These are phyloP conservation scores for Linum usitatissimum DNA, from an alignment of 345 rosid genomes.

Conservation along the genomic window DNA sequence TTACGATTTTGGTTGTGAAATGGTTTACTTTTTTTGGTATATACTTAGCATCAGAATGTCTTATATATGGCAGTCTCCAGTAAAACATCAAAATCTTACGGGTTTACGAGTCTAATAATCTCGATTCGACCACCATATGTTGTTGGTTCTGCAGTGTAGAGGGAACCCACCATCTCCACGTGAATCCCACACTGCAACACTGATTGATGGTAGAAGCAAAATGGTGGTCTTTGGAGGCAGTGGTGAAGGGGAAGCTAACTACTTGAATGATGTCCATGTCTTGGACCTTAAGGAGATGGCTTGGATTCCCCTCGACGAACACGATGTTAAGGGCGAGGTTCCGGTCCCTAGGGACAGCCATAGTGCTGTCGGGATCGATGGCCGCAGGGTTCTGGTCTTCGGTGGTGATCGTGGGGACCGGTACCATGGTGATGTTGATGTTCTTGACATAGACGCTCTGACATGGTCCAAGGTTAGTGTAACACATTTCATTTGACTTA, in stretches of 20 bases:
- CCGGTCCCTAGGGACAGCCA: constrained; percentile 77
- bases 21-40: no score
- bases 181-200: constrained; percentile 66
- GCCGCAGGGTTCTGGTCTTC: constrained; percentile 40
- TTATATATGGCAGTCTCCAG: no score
- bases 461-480: constrained; percentile 52
- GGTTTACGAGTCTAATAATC: no score
- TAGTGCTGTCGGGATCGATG: constrained; percentile 37
- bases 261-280: constrained; percentile 58
- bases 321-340: constrained; percentile 34
- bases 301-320: constrained; percentile 43
- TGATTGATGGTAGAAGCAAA: constrained; percentile 28
- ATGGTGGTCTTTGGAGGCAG: constrained; percentile 66
- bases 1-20: no score
- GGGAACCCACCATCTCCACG: constrained; percentile 55
- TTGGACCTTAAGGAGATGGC: constrained; percentile 50
- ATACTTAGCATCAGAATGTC: no score
- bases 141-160: constrained; percentile 12
- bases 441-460: constrained; percentile 36
- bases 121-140: no score
- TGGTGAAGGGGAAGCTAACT: constrained; percentile 71
- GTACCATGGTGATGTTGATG: constrained; percentile 50
- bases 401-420: constrained; percentile 72
- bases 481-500: background rate
- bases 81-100: no score